Percentiles rank a stretch among this genome's conserved stretches.
Evolutionary conservation across 2,329 filamentous ascomycete species (phyloP).

Genomic region (Clonostachys rosea): DNA sequence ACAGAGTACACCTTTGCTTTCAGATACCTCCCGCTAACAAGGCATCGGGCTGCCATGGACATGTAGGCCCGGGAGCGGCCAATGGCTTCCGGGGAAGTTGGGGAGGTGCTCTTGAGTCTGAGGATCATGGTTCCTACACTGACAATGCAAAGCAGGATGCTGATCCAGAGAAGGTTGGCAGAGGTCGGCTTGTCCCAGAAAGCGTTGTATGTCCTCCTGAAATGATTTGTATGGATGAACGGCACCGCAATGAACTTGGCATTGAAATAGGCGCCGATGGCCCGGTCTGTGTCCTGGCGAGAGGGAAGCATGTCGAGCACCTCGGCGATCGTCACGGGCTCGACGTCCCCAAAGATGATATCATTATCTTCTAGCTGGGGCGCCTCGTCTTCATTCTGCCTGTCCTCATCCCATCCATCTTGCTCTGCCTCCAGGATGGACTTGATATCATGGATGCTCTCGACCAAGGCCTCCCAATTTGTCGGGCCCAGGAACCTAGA

Average conservation of each 20-base stretch:
- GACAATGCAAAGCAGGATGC: slow-evolving; percentile 43
- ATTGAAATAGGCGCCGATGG: slow-evolving; percentile 31
- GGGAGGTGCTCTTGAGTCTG: slow-evolving; percentile 14
- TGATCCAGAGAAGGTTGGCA: slow-evolving; percentile 41
- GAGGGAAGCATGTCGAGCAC: slow-evolving; percentile 25
- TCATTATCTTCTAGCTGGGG: slow-evolving; percentile 12
- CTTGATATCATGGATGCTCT: slow-evolving; percentile 35
- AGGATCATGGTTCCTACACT: slow-evolving; percentile 28
- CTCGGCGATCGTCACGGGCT: slow-evolving; percentile 18
- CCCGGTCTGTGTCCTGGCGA: slow-evolving; percentile 25
- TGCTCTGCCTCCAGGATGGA: slow-evolving; percentile 19
- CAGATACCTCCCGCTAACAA: slow-evolving; percentile 42
- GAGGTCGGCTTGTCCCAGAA: slow-evolving; percentile 37
- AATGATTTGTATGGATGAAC: slow-evolving; percentile 35
- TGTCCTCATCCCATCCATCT: slow-evolving; percentile 1
- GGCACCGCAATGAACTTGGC: slow-evolving; percentile 27
- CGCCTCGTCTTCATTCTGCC: background rate
- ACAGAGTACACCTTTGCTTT: slow-evolving; percentile 37
- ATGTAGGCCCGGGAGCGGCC: slow-evolving; percentile 19
- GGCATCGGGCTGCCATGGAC: slow-evolving; percentile 35
- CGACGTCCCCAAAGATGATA: slow-evolving; percentile 21
- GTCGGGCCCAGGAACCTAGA: slow-evolving; percentile 27
- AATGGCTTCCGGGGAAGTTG: background rate
- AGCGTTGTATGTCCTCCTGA: slow-evolving; percentile 39
- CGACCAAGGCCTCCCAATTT: slow-evolving; percentile 33